A percentile compares a stretch with the other conserved stretches of the same genome.
Conservation (phyloP, 2,329 filamentous ascomycete genomes). For the Colletotrichum sublineola region DNA sequence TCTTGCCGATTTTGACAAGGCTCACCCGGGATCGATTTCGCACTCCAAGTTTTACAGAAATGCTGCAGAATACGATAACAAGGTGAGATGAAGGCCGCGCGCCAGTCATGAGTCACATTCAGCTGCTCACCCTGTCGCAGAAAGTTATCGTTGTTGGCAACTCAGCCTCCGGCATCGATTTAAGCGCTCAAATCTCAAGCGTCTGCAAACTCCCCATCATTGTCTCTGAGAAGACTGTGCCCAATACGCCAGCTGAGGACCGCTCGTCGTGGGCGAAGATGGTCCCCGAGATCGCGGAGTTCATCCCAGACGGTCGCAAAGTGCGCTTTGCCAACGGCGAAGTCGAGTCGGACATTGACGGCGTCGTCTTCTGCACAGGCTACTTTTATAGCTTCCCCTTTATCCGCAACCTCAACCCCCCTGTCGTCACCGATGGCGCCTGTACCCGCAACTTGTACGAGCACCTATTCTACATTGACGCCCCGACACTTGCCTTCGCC, state of each 20-base stretch:
- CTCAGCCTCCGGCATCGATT: conserved; percentile 77
- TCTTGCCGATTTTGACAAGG: conserved; percentile 64
- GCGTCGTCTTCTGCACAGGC: conserved; percentile 88
- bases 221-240: conserved; percentile 61
- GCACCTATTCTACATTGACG: conserved; percentile 75
- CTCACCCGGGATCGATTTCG: conserved; percentile 63
- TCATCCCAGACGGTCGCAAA: conserved; percentile 55
- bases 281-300: conserved; percentile 63
- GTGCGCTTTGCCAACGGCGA: conserved; percentile 75
- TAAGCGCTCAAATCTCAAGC: conserved; percentile 72
- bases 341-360: conserved; percentile 77
- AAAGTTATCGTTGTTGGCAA: conserved; percentile 77
- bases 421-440: conserved; percentile 70
- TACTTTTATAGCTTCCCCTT: conserved; percentile 91
- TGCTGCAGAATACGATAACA: conserved; percentile 49
- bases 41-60: conserved; percentile 79
- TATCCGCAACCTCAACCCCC: conserved; percentile 59
- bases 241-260: conserved; percentile 45
- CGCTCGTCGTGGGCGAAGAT: conserved; percentile 49
- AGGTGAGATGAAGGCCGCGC: conserved; percentile 43
- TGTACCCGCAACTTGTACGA: conserved; percentile 73
- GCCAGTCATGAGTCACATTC: neutral
- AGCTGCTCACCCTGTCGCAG: conserved; percentile 58
- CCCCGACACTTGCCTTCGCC: conserved; percentile 76
- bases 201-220: conserved; percentile 69